Evolutionary conservation across 495 filamentous ascomycete genomes (phyloP).

Genomic region (Geopyxis carbonaria): DNA sequence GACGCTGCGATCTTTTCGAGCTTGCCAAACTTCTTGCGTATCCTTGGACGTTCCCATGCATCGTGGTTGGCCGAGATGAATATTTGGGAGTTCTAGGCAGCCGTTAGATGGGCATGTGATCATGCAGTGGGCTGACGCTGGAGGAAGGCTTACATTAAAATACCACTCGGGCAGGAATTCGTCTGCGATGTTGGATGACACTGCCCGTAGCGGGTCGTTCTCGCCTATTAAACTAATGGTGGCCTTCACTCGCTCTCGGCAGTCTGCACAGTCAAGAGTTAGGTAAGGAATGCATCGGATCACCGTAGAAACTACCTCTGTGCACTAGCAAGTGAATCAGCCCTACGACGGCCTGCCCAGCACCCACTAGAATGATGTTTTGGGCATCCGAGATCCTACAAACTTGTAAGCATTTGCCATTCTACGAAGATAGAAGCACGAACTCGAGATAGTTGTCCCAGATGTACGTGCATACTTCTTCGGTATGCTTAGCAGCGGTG

Average conservation of each 20-base stretch:
- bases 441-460: constrained; percentile 97
- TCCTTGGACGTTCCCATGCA: constrained; percentile 14
- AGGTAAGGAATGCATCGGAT: constrained; percentile 4
- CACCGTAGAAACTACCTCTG: constrained; percentile 20
- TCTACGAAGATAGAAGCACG: background rate
- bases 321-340: constrained; percentile 30
- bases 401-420: background rate
- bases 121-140: too few species aligned
- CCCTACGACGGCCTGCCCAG: constrained; percentile 40
- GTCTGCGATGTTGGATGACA: constrained; percentile 20
- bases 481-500: constrained; percentile 36
- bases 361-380: constrained; percentile 65
- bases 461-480: constrained; percentile 66
- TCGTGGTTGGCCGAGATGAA: constrained; percentile 12
- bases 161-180: constrained; percentile 30
- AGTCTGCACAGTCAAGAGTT: constrained; percentile 13
- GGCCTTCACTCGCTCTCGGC: constrained; percentile 15
- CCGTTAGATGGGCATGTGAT: background rate
- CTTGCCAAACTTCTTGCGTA: constrained; percentile 17
- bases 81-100: constrained; percentile 25
- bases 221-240: constrained; percentile 17
- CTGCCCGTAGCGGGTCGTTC: constrained; percentile 25
- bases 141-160: constrained; percentile 11
- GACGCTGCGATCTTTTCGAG: background rate
- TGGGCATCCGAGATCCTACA: constrained; percentile 43